These are phyloP conservation scores for Cenchrus purpureus DNA, from an alignment of 176 grass and related monocot genomes.

Conservation along the genomic window DNA sequence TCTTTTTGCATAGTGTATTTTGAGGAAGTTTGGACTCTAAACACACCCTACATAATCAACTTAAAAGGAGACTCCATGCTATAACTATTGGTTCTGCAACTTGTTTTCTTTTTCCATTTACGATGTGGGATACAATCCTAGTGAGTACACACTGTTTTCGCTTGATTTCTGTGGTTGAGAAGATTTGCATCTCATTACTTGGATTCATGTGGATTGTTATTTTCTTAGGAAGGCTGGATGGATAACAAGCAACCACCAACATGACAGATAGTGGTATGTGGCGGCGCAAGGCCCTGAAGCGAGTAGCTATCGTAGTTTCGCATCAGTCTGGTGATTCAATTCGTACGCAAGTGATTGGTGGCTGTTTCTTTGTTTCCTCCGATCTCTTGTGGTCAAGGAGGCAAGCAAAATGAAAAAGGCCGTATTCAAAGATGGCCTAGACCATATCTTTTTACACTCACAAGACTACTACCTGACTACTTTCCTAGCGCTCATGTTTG, in stretches of 20 bases:
- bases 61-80: constrained; percentile 95
- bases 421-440: not conserved
- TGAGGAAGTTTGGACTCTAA: too few species aligned
- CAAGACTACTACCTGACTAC: too few species aligned
- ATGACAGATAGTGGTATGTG: too few species aligned
- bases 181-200: constrained; percentile 31
- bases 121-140: constrained; percentile 98
- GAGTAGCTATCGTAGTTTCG: not conserved
- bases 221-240: constrained; percentile 24
- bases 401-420: not conserved
- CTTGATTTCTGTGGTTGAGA: constrained; percentile 12
- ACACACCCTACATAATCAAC: constrained; percentile 69
- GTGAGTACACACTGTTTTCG: constrained; percentile 57
- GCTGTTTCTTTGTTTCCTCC: not conserved
- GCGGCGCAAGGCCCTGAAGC: too few species aligned
- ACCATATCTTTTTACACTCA: not conserved
- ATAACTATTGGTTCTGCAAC: constrained; percentile 92
- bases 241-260: too few species aligned
- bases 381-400: constrained; percentile 28
- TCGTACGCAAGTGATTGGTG: constrained; percentile 7
- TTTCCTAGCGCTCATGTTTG: not conserved
- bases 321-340: not conserved
- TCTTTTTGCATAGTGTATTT: too few species aligned
- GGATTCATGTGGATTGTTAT: constrained; percentile 18
- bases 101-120: constrained; percentile 98